phyloP scores from a whole-genome alignment of 768 basidiomycete genomes.

The Agaricus subrufescens region DNA sequence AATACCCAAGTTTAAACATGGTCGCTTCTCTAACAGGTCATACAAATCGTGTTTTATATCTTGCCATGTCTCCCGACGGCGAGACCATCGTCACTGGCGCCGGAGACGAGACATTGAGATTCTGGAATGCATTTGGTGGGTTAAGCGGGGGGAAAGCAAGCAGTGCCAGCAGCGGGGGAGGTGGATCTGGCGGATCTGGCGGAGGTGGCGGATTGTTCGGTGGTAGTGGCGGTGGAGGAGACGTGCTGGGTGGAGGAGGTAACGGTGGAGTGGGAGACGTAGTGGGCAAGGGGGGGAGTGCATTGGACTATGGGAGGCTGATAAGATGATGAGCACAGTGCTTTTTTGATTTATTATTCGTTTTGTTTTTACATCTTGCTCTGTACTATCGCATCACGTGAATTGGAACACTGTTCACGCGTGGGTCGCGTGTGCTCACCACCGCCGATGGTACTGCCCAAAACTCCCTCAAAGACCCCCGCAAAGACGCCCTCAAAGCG shows the following conservation, averaged over 20 bases:
- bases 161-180: background rate
- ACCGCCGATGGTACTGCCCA: too few species aligned
- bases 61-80: slow-evolving; percentile 97
- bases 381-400: too few species aligned
- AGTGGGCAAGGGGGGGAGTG: slow-evolving; percentile 21
- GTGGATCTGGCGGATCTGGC: slow-evolving; percentile 55
- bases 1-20: slow-evolving; percentile 89
- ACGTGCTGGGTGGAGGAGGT: background rate
- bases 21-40: slow-evolving; percentile 94
- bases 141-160: slow-evolving; percentile 39
- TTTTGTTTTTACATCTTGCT: too few species aligned
- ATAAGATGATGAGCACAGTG: slow-evolving; percentile 36
- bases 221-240: background rate
- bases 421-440: too few species aligned
- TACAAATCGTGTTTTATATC: slow-evolving; percentile 89
- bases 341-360: background rate
- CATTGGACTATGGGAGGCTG: slow-evolving; percentile 45
- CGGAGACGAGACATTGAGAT: slow-evolving; percentile 93
- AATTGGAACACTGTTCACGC: too few species aligned
- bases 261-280: background rate
- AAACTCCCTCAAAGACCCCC: slow-evolving; percentile 34
- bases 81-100: slow-evolving; percentile 98
- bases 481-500: slow-evolving; percentile 43
- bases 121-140: slow-evolving; percentile 94
- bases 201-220: background rate